Base-by-base conservation (phyloP, 225 moss, liverwort and hornwort genomes). In the Rhytidiadelphus loreus region DNA sequence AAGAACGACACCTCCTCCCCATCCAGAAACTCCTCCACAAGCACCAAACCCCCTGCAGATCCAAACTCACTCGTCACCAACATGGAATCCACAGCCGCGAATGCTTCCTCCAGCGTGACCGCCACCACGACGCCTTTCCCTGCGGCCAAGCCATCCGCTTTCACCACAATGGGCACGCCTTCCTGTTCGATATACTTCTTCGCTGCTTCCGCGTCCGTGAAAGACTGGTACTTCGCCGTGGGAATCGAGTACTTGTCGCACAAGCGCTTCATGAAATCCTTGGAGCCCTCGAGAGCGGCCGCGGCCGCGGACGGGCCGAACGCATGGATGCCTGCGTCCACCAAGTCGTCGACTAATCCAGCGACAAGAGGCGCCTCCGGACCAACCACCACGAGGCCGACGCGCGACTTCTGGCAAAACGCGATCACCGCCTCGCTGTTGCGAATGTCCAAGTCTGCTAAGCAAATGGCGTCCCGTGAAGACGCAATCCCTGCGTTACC, bases 21-120 rank as follows among this genome's bases (percentile, higher is more conserved):
- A 16, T 98, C 98, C n/a, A 98, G 93, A 92, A 97, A 98, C 88
- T 98, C 98, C 86, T 98, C 98, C 83, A 98, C 94, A 75, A 98
- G 93, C 32, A 98, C 91, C 85, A 95, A 50, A 0, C 95, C 95
- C 33, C 98, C 96, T 29, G 98, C 97, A 18, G 95, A 95, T 33
- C 98, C 96, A 70, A 95, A 98, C 37, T 93, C 90, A 71, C 92
- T 94, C 19, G 92, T 91, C 80, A 96, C 92, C 80, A 98, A 86
- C 93, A 98, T 97, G 50, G 95, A 92, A 32, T 98, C 97, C 89
- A 98, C 97, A 16, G 98, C 97, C 23, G 95, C 93, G 71, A 88
- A 95, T 41, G 98, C 98, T 79, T 98, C 95, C 80, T 93, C 93
- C 87, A 96, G 8, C 20, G 92, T 93, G 26, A 88, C 50, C 58